A percentile compares a stretch with the other conserved stretches of the same genome.
Conservation (phyloP, 2,329 filamentous ascomycete species). For the Exophiala alcalophila region DNA sequence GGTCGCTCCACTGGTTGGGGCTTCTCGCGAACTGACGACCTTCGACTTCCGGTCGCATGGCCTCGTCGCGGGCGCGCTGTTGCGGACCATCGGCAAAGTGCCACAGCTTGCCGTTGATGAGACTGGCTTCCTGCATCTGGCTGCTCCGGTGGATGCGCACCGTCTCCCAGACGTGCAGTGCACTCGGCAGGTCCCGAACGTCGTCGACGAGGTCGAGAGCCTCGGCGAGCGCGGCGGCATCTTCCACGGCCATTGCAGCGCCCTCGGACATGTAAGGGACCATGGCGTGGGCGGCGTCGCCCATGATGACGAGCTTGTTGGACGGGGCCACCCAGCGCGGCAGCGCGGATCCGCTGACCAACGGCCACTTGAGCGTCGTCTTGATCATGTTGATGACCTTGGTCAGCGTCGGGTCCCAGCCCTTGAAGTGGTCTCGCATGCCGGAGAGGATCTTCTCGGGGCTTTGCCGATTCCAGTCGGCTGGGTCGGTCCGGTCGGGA, state of each 20-base stretch:
- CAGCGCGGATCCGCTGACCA: slow-evolving; percentile 29
- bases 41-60: slow-evolving; percentile 43
- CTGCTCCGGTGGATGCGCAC: slow-evolving; percentile 37
- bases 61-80: slow-evolving; percentile 43
- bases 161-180: slow-evolving; percentile 40
- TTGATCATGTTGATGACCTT: slow-evolving; percentile 39
- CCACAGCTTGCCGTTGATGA: slow-evolving; percentile 49
- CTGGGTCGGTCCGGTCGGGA: slow-evolving; percentile 38
- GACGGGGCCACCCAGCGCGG: slow-evolving; percentile 33
- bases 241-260: slow-evolving; percentile 46
- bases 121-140: slow-evolving; percentile 46
- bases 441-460: slow-evolving; percentile 36
- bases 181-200: slow-evolving; percentile 31
- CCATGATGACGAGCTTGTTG: slow-evolving; percentile 39
- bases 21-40: slow-evolving; percentile 40
- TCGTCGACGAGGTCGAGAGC: slow-evolving; percentile 17
- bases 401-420: slow-evolving; percentile 33
- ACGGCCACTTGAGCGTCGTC: slow-evolving; percentile 38
- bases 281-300: slow-evolving; percentile 47
- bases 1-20: slow-evolving; percentile 51
- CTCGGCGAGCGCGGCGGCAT: slow-evolving; percentile 40
- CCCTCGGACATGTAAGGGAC: slow-evolving; percentile 46
- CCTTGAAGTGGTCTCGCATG: slow-evolving; percentile 23
- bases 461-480: slow-evolving; percentile 31
- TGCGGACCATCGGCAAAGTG: slow-evolving; percentile 46